phyloP scores from a whole-genome alignment of 768 basidiomycete species.

The Amanita rimosa region DNA sequence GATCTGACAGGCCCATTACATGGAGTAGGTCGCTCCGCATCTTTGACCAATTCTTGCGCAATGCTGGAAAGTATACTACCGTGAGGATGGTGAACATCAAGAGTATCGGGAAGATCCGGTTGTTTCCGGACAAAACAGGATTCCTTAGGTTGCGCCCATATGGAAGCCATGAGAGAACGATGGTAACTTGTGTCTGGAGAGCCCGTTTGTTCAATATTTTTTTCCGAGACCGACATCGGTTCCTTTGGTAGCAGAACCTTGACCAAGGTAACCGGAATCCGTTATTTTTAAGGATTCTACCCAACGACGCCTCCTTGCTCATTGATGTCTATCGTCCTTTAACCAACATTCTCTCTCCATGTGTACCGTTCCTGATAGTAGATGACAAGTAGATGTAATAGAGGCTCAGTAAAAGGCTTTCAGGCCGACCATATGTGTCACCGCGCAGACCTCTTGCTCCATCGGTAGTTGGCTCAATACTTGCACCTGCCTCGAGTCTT shows the following conservation, averaged over 20 bases:
- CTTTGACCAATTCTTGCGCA: background rate
- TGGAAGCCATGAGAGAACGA: constrained; percentile 1
- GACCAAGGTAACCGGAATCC: background rate
- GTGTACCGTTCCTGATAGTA: too few species aligned
- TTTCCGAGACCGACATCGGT: background rate
- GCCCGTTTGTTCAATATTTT: background rate
- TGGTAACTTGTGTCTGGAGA: background rate
- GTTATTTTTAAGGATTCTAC: too few species aligned
- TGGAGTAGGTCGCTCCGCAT: background rate
- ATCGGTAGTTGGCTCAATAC: constrained; percentile 1
- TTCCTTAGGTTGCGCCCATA: background rate
- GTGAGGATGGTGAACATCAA: background rate
- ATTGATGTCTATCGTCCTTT: too few species aligned
- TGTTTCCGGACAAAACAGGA: background rate
- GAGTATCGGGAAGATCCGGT: background rate
- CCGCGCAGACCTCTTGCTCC: too few species aligned
- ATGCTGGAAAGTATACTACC: background rate
- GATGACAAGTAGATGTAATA: too few species aligned
- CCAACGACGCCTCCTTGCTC: too few species aligned
- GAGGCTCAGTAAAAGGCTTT: too few species aligned
- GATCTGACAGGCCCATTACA: background rate
- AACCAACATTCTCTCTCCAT: too few species aligned
- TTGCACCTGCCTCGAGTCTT: background rate
- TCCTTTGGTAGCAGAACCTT: background rate
- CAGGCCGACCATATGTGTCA: too few species aligned